Conservation (phyloP, 805 yeast species). For the Hyphopichia homilentoma region DNA sequence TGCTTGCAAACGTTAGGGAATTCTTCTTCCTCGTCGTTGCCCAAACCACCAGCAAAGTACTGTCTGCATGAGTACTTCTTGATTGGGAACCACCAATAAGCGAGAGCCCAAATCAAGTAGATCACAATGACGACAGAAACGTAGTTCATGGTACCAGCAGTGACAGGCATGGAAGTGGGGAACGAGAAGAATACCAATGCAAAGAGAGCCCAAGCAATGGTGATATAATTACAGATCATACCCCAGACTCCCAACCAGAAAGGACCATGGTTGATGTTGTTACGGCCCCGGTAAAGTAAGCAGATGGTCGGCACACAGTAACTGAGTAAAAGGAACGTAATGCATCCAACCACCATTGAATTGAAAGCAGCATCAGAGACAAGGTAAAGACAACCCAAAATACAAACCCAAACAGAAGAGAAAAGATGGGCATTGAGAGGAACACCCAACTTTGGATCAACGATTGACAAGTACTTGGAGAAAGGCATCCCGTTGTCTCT, state of each 20-base stretch:
- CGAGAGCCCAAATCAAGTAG: constrained; percentile 31
- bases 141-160: constrained; percentile 21
- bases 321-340: constrained; percentile 34
- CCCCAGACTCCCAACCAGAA: constrained; percentile 41
- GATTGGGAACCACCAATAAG: constrained; percentile 42
- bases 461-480: constrained; percentile 33
- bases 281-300: constrained; percentile 32
- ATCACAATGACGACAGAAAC: constrained; percentile 22
- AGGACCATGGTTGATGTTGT: constrained; percentile 37
- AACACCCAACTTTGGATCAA: constrained; percentile 35
- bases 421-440: constrained; percentile 40
- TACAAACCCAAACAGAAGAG: constrained; percentile 28
- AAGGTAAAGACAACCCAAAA: constrained; percentile 34
- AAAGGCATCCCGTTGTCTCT: constrained; percentile 43
- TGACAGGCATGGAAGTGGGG: constrained; percentile 25
- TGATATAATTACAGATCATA: constrained; percentile 27
- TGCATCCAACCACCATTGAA: constrained; percentile 32
- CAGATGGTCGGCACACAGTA: constrained; percentile 34
- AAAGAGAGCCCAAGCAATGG: constrained; percentile 32
- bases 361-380: constrained; percentile 38
- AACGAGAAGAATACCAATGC: constrained; percentile 38
- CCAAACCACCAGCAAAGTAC: constrained; percentile 40
- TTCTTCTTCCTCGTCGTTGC: constrained; percentile 37
- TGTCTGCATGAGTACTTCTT: constrained; percentile 34
- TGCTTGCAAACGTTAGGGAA: constrained; percentile 41